Base-by-base conservation (phyloP, 371 early-diverging fungal genomes). In the Saksenaea oblongispora region DNA sequence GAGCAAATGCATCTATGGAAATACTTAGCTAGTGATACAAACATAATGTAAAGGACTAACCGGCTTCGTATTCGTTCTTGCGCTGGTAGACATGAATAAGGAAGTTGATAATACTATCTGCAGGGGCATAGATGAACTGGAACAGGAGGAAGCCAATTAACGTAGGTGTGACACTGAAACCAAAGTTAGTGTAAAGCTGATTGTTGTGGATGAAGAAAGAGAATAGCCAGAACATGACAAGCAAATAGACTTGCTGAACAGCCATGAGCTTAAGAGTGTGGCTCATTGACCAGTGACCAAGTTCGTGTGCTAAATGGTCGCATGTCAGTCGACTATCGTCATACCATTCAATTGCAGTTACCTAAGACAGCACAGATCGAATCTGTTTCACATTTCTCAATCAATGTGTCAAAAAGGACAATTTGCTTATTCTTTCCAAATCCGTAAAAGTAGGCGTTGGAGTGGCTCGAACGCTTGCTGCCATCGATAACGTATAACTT, bases 401-500 rank as follows among this genome's bases (percentile, higher is more conserved):
- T 71, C 56, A 99, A 81, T 0, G 99, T 99, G 74, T 99, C 99
- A 76, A 84, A 99, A 8, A 99, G 69, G 0, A 99, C 99, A 70
- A 99, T 98, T 53, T 97, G 92, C 88, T 98, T 98, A 81, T 95
- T 93, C 76, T 95, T 94, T 71, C 93, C 95, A 65, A 98, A 93
- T 0, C 98, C 97, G 64, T 91, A 94, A 73, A 99, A 97, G 79
- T 98, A 99, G 1, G 99, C 99, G 77, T 99, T 99, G 42, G 94
- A 94, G 74, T 99, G 99, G 17, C 91, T 78, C 3, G 93, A 92
- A 36, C 99, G 91, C 74, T 90, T 96, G 72, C 93, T 93, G 24
- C 98, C 98, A 75, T 99, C 99, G 76, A 99, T 93, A 17, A 96
- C 91, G 64, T 93, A 96, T 22, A 99, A 83, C 74, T 98, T 96